Conservation (phyloP, 129 eudicot species). For the Heracleum sosnowskyi region DNA sequence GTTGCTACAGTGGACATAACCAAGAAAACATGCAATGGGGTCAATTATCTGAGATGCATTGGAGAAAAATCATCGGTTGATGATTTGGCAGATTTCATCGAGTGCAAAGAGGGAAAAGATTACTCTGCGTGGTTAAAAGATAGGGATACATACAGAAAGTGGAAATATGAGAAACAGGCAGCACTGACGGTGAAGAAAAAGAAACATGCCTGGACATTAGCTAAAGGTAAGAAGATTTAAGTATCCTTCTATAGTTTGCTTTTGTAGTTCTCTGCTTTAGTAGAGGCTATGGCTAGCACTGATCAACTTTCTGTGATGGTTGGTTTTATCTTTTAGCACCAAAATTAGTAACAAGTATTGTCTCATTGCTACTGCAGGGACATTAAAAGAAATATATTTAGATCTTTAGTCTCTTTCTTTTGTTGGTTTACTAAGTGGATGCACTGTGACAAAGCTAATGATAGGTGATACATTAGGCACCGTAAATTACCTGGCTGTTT, state of each 20-base stretch:
- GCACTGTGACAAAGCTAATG: not conserved
- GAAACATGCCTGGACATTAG: conserved; percentile 41
- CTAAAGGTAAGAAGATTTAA: conserved; percentile 12
- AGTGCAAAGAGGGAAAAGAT: conserved; percentile 66
- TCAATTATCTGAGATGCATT: conserved; percentile 37
- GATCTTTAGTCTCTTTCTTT: not conserved
- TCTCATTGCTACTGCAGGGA: not conserved
- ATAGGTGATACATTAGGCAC: not conserved
- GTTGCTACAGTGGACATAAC: conserved; percentile 22
- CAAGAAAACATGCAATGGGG: conserved; percentile 42
- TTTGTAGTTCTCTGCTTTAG: not conserved
- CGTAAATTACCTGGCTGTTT: not conserved
- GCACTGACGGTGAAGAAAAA: conserved; percentile 37
- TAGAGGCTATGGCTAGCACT: not conserved
- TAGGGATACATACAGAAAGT: conserved; percentile 32
- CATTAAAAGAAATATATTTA: not conserved
- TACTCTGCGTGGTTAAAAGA: conserved; percentile 49
- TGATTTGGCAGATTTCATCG: conserved; percentile 66
- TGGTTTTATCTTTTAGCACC: not conserved
- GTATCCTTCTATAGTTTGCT: not conserved
- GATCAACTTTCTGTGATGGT: not conserved
- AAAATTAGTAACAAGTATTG: not conserved
- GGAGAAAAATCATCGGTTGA: conserved; percentile 20
- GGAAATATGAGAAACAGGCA: conserved; percentile 32
- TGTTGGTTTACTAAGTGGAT: not conserved